phyloP scores from a whole-genome alignment of 768 basidiomycete genomes.

The Xanthoconium stramineum region DNA sequence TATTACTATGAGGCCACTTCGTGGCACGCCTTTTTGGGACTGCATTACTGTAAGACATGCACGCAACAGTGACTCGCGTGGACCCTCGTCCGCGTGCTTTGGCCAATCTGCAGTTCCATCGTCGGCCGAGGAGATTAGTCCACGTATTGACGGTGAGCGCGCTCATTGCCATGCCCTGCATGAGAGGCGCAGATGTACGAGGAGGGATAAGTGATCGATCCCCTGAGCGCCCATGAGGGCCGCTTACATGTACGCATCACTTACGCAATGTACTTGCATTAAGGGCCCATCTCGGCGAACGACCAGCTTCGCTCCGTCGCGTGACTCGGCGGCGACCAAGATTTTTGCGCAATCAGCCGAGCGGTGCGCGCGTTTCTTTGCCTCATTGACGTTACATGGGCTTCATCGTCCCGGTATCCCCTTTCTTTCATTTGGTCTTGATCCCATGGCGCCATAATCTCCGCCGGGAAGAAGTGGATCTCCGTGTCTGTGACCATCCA shows the following conservation, averaged over 20 bases:
- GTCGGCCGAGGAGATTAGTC: background rate
- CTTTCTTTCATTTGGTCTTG: background rate
- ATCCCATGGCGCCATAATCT: slow-evolving; percentile 12
- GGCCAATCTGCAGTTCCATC: background rate
- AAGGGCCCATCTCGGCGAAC: background rate
- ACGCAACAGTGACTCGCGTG: background rate
- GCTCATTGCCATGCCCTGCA: background rate
- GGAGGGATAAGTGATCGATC: background rate
- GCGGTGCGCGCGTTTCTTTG: background rate
- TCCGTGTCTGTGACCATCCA: slow-evolving; percentile 1
- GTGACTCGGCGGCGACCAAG: background rate
- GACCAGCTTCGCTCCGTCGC: background rate
- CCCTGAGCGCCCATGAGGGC: background rate
- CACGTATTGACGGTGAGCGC: slow-evolving; percentile 1
- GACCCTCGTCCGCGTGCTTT: background rate
- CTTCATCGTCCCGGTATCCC: background rate
- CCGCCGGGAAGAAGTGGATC: slow-evolving; percentile 13
- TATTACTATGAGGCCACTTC: background rate
- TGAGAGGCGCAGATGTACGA: background rate
- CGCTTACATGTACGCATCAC: background rate
- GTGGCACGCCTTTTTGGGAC: background rate
- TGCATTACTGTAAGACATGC: slow-evolving; percentile 4
- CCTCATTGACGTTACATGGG: background rate
- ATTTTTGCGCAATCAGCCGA: background rate
- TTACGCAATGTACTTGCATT: background rate